Evolutionary conservation across 371 early-diverging fungal genomes (phyloP), one percentile per base, ranked within the genome.

Genomic region (Funneliformis caledonium): DNA sequence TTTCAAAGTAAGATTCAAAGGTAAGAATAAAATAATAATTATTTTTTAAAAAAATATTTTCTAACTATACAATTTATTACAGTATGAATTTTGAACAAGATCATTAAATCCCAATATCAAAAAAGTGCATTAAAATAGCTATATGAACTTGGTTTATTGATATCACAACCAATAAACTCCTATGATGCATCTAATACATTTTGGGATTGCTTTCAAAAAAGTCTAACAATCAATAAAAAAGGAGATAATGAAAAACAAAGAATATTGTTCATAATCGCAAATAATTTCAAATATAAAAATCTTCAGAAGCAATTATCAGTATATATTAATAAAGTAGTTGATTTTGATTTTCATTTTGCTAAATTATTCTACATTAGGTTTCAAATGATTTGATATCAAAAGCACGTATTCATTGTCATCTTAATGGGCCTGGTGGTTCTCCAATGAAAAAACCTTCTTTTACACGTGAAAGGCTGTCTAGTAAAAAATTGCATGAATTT

Each of bases 301-400:
- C 16, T 68, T 11, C 16, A 68, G 45, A 68, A 22, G 31, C 14
- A 68, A 42, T 68, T 68, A 31, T 42, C 14, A 4, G 16, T 68
- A 31, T 26, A 33, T 65, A n/a, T 10, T n/a, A n/a, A 60, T 60
- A 14, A n/a, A 60, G 9, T 60, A 0, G 1, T 60, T 60, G 10
- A 60, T 60, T 47, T 69, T 43, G 45, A 47, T 60, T n/a, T 10
- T 60, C 14, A 10, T 37, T 33, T 33, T 37, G 37, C 31, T 65
- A 65, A 65, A 65, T 12, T 65, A 65, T 65, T 65, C 33, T n/a
- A 2, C 14, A 68, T 42, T 45, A 68, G 69, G 69, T 68, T 37
- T 69, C 69, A 43, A 69, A 69, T 37, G 14, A 65, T 69, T n/a
- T 45, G 48, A 72, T 72, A 22, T 48, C 19, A 48, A 26, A 72